A percentile compares a stretch with the other conserved stretches of the same genome.
These are phyloP conservation scores for Fusarium sp. DNA, from an alignment of 2,329 filamentous ascomycete genomes.

Conservation along the genomic window DNA sequence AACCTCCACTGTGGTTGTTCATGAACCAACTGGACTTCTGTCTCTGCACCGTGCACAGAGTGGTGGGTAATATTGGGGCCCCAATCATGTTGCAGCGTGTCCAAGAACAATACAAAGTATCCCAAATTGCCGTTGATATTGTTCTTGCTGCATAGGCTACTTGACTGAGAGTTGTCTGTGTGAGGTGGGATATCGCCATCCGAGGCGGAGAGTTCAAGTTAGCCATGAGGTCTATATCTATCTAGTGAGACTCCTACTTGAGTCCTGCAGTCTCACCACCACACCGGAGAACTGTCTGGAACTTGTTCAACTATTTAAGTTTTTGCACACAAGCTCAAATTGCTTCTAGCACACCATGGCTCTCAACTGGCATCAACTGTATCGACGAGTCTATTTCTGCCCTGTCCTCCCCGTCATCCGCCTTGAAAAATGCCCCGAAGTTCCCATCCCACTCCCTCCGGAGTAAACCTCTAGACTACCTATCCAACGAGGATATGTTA, in stretches of 20 bases:
- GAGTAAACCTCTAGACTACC: background rate
- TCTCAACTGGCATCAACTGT: background rate
- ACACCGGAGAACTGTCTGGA: background rate
- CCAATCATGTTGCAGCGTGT: background rate
- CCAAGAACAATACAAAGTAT: background rate
- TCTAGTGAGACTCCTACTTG: background rate
- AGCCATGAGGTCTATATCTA: background rate
- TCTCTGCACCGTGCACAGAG: background rate
- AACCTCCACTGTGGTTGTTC: background rate
- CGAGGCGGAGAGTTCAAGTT: background rate
- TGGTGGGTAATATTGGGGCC: background rate
- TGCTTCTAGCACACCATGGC: background rate
- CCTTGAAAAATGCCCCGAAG: constrained; percentile 5
- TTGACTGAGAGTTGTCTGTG: background rate
- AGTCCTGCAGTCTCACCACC: background rate
- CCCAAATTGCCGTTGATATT: background rate
- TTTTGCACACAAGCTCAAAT: background rate
- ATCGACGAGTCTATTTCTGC: background rate
- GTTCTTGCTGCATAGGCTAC: background rate
- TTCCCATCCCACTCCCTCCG: background rate
- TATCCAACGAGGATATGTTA: background rate
- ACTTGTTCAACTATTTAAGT: background rate
- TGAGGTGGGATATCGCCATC: background rate
- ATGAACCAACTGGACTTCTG: background rate
- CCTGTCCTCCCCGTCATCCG: background rate